Conservation (phyloP, 257 asterid genomes). For the Plantago elongata region DNA sequence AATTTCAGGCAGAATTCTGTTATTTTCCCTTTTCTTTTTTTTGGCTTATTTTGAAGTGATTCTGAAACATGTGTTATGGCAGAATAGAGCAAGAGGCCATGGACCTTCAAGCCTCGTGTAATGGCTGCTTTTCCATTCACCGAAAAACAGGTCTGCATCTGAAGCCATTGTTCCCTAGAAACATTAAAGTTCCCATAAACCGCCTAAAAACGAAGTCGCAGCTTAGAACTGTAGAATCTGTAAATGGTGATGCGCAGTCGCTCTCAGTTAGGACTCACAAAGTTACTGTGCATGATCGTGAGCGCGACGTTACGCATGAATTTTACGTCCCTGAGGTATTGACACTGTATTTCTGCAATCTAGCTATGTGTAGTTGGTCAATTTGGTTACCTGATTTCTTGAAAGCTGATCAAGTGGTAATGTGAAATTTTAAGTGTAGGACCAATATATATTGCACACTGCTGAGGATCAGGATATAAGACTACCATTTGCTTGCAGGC, state of each 20-base stretch:
- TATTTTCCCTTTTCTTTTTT: no score
- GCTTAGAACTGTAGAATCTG: conserved; percentile 28
- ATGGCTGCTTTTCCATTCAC: conserved; percentile 31
- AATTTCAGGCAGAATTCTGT: no score
- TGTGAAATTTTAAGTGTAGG: conserved; percentile 40
- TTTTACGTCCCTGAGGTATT: conserved; percentile 58
- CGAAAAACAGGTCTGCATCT: conserved; percentile 20
- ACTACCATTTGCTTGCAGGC: conserved; percentile 96
- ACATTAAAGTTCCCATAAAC: conserved; percentile 12
- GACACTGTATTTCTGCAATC: not conserved
- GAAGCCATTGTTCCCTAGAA: conserved; percentile 11
- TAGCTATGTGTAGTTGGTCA: not conserved
- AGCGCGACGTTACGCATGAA: conserved; percentile 49
- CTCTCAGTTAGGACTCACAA: conserved; percentile 42
- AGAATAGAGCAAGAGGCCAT: conserved; percentile 18
- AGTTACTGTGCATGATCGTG: conserved; percentile 59
- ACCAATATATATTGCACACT: conserved; percentile 86
- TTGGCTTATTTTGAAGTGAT: no score
- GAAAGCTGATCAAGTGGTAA: conserved; percentile 19
- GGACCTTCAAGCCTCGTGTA: conserved; percentile 49
- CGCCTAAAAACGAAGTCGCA: conserved; percentile 27
- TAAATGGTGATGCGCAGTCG: conserved; percentile 25
- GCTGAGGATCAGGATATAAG: conserved; percentile 81
- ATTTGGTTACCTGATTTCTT: conserved; percentile 2
- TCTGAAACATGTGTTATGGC: not conserved